These are phyloP conservation scores for Neofusicoccum parvum DNA, from an alignment of 2,329 filamentous ascomycete species.

Conservation along the genomic window DNA sequence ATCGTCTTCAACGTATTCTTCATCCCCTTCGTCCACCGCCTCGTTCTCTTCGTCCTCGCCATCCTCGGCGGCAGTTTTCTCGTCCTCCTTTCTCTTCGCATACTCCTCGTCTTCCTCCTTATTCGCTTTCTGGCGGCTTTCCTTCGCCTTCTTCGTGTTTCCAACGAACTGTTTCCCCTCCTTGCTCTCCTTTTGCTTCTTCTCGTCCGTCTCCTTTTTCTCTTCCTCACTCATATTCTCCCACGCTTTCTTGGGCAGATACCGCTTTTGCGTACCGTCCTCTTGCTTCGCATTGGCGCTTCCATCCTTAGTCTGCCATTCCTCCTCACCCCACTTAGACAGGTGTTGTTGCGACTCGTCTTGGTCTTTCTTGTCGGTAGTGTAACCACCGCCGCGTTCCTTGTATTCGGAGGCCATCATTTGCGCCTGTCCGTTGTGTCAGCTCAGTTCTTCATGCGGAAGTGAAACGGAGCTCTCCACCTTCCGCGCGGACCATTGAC, in stretches of 20 bases:
- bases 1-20: conserved; percentile 21
- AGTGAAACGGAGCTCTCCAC: conserved; percentile 26
- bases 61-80: conserved; percentile 21
- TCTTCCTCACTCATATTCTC: conserved; percentile 50
- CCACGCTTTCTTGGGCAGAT: conserved; percentile 53
- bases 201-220: conserved; percentile 47
- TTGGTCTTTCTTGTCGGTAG: conserved; percentile 47
- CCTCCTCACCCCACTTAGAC: conserved; percentile 50
- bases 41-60: conserved; percentile 22
- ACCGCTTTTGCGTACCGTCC: conserved; percentile 48
- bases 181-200: conserved; percentile 40
- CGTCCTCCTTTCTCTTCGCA: conserved; percentile 28
- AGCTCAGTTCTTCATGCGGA: neutral
- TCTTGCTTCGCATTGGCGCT: conserved; percentile 47
- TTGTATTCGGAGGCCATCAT: conserved; percentile 53
- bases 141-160: conserved; percentile 47
- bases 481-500: conserved; percentile 54
- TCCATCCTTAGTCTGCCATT: conserved; percentile 55
- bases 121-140: conserved; percentile 42
- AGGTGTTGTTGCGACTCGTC: conserved; percentile 49
- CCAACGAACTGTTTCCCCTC: conserved; percentile 48
- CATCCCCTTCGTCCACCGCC: conserved; percentile 19
- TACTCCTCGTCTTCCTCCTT: conserved; percentile 38
- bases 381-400: conserved; percentile 51
- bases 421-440: conserved; percentile 39